A percentile compares a stretch with the other conserved stretches of the same genome.
Conservation (phyloP, 108 stramenopile genomes). For the Seminavis robusta region DNA sequence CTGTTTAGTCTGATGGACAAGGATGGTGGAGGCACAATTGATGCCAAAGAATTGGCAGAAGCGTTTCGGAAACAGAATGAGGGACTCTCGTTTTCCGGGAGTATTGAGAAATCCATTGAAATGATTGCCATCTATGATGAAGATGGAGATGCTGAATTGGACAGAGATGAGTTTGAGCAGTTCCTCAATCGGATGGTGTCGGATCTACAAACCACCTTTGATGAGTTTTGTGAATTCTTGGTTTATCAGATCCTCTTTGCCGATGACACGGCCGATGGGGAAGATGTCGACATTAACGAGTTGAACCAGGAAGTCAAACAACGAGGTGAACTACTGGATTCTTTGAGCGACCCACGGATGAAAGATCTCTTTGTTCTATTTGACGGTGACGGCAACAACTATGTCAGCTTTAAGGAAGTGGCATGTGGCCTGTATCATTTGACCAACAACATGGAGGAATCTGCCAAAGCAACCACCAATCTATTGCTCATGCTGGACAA, state of each 20-base stretch:
- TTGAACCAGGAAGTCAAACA: constrained; percentile 1
- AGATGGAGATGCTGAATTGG: constrained; percentile 6
- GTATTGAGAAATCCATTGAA: constrained; percentile 8
- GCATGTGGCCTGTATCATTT: constrained; percentile 38
- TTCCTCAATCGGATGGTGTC: constrained; percentile 10
- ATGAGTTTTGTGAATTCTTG: constrained; percentile 5
- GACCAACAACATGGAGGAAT: constrained; percentile 32
- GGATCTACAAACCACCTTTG: constrained; percentile 8
- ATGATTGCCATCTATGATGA: constrained; percentile 8
- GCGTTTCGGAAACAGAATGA: constrained; percentile 5
- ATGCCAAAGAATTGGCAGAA: constrained; percentile 14
- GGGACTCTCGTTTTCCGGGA: constrained; percentile 10
- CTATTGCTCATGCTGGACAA: constrained; percentile 40
- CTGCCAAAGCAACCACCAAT: constrained; percentile 20
- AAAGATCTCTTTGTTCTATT: constrained; percentile 37
- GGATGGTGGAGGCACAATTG: background rate
- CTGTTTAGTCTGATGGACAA: constrained; percentile 12
- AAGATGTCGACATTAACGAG: background rate
- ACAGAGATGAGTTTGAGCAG: constrained; percentile 12
- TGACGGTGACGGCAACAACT: constrained; percentile 26
- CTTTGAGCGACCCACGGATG: constrained; percentile 31
- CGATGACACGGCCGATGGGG: background rate
- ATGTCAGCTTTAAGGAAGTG: constrained; percentile 44
- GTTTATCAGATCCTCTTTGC: constrained; percentile 3
- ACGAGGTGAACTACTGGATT: background rate